phyloP scores from a whole-genome alignment of 1,284 basidiomycete species.

The Heimioporus retisporus region DNA sequence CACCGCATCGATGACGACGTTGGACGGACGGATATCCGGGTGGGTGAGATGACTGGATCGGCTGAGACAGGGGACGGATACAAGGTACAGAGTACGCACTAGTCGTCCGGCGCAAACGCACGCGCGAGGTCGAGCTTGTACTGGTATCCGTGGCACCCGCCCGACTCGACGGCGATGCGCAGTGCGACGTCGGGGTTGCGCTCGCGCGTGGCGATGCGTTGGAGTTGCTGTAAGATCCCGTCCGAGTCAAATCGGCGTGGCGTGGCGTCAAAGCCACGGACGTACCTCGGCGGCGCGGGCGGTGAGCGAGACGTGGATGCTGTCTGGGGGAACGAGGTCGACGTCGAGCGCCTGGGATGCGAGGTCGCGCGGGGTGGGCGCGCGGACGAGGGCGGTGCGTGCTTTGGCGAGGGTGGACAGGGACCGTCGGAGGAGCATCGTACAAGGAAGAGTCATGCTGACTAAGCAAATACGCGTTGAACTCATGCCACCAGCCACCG shows the following conservation, averaged over 20 bases:
- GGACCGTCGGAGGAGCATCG: background rate
- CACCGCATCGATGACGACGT: constrained; percentile 82
- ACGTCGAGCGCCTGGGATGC: constrained; percentile 65
- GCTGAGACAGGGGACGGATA: background rate
- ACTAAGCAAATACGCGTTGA: constrained; percentile 15
- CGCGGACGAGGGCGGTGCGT: constrained; percentile 27
- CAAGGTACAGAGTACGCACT: constrained; percentile 60
- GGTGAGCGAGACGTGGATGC: constrained; percentile 66
- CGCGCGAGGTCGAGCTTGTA: constrained; percentile 86
- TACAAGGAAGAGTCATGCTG: constrained; percentile 8
- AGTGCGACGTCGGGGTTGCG: constrained; percentile 71
- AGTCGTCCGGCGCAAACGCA: constrained; percentile 72
- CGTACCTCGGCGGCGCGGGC: constrained; percentile 77
- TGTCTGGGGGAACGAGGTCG: constrained; percentile 57
- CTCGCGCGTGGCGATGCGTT: constrained; percentile 66
- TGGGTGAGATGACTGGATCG: constrained; percentile 65
- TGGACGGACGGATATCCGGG: constrained; percentile 73
- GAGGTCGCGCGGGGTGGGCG: constrained; percentile 58
- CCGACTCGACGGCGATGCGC: constrained; percentile 85
- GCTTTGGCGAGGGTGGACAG: constrained; percentile 8
- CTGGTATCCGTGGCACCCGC: constrained; percentile 94
- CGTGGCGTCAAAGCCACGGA: background rate
- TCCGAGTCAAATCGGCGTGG: background rate
- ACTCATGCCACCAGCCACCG: constrained; percentile 48
- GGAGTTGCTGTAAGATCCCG: constrained; percentile 65